Evolutionary conservation across 495 filamentous ascomycete genomes (phyloP), one percentile per base, ranked within the genome.

Genomic region (Aspergillus ellipticus): DNA sequence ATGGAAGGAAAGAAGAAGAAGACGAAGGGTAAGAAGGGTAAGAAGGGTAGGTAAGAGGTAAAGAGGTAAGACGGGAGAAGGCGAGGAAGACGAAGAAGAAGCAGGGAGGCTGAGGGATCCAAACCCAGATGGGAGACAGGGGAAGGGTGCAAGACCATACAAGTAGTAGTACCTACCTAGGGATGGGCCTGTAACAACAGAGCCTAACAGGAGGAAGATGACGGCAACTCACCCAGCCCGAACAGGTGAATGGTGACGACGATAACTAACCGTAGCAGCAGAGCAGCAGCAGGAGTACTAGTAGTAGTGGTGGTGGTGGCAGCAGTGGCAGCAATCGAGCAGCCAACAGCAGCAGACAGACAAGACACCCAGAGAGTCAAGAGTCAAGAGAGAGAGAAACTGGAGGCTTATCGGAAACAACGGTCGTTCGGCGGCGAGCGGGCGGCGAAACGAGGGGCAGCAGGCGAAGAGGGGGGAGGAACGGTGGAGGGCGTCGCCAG

Each of bases 391-490:
- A 26, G 37, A 35, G 21, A 33, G 28, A 16, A 22, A 42, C 24
- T 21, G 26, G 59, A 65, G 59, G 59, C 63, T 62, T 62, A 66
- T 66, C 63, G 57, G 63, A 62, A 62, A 62, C 60, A 53, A 62
- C 59, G 64, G 64, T 53, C 45, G 45, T 42, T 24, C 51, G 45
- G 56, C 51, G n/a, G 35, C 35, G n/a, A 39, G 35, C 35, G n/a
- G 28, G 54, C 41, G 55, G 54, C 55, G 57, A 61, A 59, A 59
- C 56, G 59, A 64, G 57, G 65, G 61, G 56, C 56, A 64, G 57
- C 51, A 33, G 59, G 55, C 54, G 51, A 53, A 52, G 33, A n/a
- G n/a, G n/a, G n/a, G n/a, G n/a, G n/a, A 20, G 8, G 51, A 55
- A 53, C 43, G 35, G 46, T 26, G 48, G 52, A 61, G 13, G 45